Conservation (phyloP, 1,139 yeast genomes). For the Komagataea norvegica region DNA sequence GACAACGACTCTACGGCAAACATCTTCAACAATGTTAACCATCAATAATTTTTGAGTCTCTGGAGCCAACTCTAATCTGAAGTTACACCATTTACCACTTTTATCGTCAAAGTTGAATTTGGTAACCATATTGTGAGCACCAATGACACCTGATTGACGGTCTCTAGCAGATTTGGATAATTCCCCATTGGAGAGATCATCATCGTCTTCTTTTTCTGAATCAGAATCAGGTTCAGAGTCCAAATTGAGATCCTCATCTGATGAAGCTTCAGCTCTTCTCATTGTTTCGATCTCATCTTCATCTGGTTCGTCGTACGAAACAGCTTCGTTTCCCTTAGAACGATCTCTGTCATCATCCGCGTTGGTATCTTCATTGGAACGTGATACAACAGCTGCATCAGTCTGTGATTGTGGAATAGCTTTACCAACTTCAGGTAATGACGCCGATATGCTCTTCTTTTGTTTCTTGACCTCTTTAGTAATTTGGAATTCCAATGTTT, state of each 20-base stretch:
- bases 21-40: conserved; percentile 94
- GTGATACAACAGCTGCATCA: conserved; percentile 37
- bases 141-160: conserved; percentile 78
- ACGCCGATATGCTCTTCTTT: conserved; percentile 45
- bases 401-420: conserved; percentile 58
- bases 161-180: conserved; percentile 64
- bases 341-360: conserved; percentile 64
- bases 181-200: conserved; percentile 27
- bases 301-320: conserved; percentile 91
- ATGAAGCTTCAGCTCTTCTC: conserved; percentile 73
- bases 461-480: conserved; percentile 81
- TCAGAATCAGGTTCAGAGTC: conserved; percentile 38
- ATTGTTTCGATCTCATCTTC: conserved; percentile 87
- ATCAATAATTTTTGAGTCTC: conserved; percentile 89
- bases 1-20: conserved; percentile 86
- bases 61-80: conserved; percentile 78
- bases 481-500: conserved; percentile 65
- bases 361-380: conserved; percentile 49
- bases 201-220: conserved; percentile 31
- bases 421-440: conserved; percentile 63
- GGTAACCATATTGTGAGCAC: conserved; percentile 66
- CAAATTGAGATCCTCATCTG: conserved; percentile 51
- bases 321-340: conserved; percentile 72
- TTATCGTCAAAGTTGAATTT: conserved; percentile 87
- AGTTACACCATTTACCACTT: conserved; percentile 88